Evolutionary conservation across 371 early-diverging fungal genomes (phyloP), one percentile per base, ranked within the genome.

Genomic region (Mortierella sp.): DNA sequence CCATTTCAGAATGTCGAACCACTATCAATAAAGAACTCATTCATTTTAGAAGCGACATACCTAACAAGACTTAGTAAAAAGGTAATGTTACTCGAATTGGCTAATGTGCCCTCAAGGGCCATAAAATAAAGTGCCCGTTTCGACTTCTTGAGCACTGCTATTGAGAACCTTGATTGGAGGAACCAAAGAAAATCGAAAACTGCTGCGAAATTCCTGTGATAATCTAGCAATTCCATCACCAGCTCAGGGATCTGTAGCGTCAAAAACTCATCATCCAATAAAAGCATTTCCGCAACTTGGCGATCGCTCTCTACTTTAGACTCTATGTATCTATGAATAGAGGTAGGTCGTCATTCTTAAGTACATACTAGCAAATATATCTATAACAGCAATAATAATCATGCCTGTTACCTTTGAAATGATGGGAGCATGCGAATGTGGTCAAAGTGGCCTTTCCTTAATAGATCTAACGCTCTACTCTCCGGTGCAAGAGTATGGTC

Each of bases 371-470:
- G 23, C 15, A 19, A 37, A 17, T 62, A 42, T 60, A 28, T 59
- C 3, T 22, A 3, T 47, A 22, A 12, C 28, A 23, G 4, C 17
- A 15, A 3, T 15, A 37, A 28, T 17, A 22, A 15, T 19, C 8
- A 3, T n/a, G 7, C 8, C 15, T 72, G 54, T n/a, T 45, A 91
- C 83, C 72, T 73, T 67, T 85, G 88, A 60, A 95, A 93, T 9
- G 96, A 96, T 12, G 75, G 83, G 23, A 91, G 89, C 94, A 94
- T 93, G 31, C 96, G 91, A 13, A 96, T 80, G 64, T 86, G 83
- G 51, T 90, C 90, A 6, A 78, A 69, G 61, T 91, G 92, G 15
- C 89, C 86, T 37, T 82, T 76, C 5, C 47, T 74, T 0, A 92
- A 23, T 5, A 80, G 22, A 17, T 78, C 76, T 54, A 92, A 58